phyloP scores from a whole-genome alignment of 768 basidiomycete species.

The Suillus americanus region DNA sequence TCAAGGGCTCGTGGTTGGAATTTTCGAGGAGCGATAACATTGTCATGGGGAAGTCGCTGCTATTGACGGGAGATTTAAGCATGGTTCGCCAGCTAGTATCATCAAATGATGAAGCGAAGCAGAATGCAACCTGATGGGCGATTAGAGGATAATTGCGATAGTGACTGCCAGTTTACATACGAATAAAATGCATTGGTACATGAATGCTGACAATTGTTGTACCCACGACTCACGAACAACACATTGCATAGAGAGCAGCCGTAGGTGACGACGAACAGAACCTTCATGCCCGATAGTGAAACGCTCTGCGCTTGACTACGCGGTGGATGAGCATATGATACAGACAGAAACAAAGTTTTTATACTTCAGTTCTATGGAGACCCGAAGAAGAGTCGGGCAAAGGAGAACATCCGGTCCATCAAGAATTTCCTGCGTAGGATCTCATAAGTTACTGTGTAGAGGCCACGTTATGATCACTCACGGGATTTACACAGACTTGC shows the following conservation, averaged over 20 bases:
- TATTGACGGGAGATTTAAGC: constrained; percentile 7
- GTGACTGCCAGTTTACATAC: constrained; percentile 30
- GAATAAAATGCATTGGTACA: constrained; percentile 41
- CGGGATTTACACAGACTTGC: constrained; percentile 44
- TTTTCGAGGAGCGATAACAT: constrained; percentile 33
- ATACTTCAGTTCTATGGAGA: constrained; percentile 43
- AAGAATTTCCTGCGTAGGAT: constrained; percentile 15
- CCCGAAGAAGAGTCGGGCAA: constrained; percentile 40
- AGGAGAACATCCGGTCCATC: constrained; percentile 44
- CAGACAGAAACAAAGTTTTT: neutral
- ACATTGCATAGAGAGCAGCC: constrained; percentile 40
- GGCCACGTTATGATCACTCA: neutral
- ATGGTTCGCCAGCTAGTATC: constrained; percentile 17
- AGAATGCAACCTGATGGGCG: constrained; percentile 39
- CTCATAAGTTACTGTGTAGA: constrained; percentile 2
- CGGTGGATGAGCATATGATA: constrained; percentile 5
- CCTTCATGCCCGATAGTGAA: constrained; percentile 40
- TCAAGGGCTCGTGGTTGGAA: constrained; percentile 36
- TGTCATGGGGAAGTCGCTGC: constrained; percentile 19
- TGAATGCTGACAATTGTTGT: constrained; percentile 40
- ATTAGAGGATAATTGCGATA: constrained; percentile 8
- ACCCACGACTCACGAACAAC: constrained; percentile 37
- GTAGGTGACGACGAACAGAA: constrained; percentile 38
- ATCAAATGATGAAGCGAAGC: constrained; percentile 44
- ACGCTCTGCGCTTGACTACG: constrained; percentile 42